Evolutionary conservation across 139 green algal species (phyloP).

Genomic region (Tetradesmus lagerheimii): DNA sequence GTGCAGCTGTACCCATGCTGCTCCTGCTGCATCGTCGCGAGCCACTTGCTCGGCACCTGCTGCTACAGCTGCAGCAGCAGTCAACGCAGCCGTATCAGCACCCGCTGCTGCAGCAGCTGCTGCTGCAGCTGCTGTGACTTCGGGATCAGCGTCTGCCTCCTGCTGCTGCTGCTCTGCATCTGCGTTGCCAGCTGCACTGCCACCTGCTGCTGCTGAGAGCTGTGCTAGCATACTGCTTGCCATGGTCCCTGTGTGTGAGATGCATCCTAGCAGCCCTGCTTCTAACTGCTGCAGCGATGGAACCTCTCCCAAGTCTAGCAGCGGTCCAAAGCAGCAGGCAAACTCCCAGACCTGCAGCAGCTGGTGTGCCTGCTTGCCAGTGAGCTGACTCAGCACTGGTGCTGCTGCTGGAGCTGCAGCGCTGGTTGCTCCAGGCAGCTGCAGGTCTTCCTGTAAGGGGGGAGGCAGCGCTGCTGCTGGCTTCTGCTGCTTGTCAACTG

Average conservation of each 20-base stretch:
- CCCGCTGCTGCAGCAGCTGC: conserved; percentile 25
- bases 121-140: conserved; percentile 20
- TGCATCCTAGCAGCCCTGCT: conserved; percentile 11
- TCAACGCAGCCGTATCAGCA: conserved; percentile 9
- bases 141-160: conserved; percentile 13
- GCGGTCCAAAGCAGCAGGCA: conserved; percentile 57
- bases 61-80: not conserved
- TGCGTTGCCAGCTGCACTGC: not conserved
- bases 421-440: conserved; percentile 51
- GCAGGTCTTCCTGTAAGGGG: conserved; percentile 54
- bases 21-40: conserved; percentile 9
- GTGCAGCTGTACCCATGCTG: conserved; percentile 50
- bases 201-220: conserved; percentile 4
- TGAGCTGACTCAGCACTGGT: conserved; percentile 13
- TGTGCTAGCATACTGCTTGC: conserved; percentile 16
- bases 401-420: not conserved
- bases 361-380: conserved; percentile 24
- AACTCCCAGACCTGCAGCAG: conserved; percentile 69
- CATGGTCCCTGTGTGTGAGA: conserved; percentile 21
- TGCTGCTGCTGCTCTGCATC: conserved; percentile 3
- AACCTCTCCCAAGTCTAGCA: conserved; percentile 56
- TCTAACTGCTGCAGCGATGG: conserved; percentile 24
- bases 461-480: not conserved
- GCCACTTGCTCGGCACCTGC: not conserved
- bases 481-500: conserved; percentile 5